A percentile compares a stretch with the other conserved stretches of the same genome.
These are phyloP conservation scores for Diaporthe humulicola DNA, from an alignment of 2,329 filamentous ascomycete genomes.

Conservation along the genomic window DNA sequence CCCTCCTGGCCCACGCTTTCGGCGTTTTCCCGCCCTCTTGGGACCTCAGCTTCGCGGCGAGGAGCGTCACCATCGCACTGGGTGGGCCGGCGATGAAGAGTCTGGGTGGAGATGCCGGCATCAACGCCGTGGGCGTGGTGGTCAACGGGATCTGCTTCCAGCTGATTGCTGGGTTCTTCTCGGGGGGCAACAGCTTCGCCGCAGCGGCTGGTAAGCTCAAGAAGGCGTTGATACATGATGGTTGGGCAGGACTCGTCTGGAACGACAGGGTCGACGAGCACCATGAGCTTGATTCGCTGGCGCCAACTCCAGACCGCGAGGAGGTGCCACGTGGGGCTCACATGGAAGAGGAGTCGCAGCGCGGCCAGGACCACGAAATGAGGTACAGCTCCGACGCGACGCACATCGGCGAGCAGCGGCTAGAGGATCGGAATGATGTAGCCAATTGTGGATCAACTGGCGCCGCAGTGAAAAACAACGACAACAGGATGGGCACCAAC, in stretches of 20 bases:
- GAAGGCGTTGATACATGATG: not conserved
- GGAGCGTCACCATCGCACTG: constrained; percentile 64
- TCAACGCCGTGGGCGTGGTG: constrained; percentile 65
- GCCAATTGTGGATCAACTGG: not conserved
- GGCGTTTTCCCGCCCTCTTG: constrained; percentile 51
- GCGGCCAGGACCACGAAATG: not conserved
- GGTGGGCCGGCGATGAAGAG: constrained; percentile 60
- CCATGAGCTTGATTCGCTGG: not conserved
- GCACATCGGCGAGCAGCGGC: not conserved
- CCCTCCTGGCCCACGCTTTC: constrained; percentile 52
- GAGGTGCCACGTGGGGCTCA: not conserved
- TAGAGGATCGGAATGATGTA: not conserved
- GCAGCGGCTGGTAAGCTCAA: not conserved
- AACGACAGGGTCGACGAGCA: not conserved
- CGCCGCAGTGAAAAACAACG: not conserved
- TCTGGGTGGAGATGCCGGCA: constrained; percentile 59
- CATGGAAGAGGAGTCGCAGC: not conserved
- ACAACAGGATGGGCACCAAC: not conserved
- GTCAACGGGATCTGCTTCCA: constrained; percentile 62
- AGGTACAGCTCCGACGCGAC: constrained; percentile 32
- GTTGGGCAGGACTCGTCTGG: not conserved
- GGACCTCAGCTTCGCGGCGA: constrained; percentile 61
- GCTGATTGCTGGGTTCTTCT: constrained; percentile 50
- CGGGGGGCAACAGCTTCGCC: constrained; percentile 30
- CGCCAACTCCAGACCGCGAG: too few species aligned